Evolutionary conservation across 164 flowering plant genomes (phyloP).

Genomic region (Amborella trichopoda): DNA sequence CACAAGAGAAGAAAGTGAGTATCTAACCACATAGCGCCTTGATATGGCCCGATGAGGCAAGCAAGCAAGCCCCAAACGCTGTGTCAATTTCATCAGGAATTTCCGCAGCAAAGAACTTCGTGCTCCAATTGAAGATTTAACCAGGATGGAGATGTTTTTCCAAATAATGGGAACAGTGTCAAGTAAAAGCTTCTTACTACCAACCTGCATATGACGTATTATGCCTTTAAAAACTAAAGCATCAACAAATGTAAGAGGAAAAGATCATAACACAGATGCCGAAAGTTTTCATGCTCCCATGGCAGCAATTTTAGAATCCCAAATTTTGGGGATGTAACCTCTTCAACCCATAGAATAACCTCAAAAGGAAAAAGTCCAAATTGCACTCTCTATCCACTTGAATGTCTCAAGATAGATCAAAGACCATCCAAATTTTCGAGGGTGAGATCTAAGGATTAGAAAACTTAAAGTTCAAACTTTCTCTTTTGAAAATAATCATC

Average conservation of each 20-base stretch:
- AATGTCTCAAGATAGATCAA: no score
- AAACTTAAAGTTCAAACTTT: no score
- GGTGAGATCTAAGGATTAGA: no score
- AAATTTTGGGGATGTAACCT: no score
- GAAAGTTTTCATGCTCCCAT: no score
- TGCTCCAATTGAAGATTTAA: constrained; percentile 48
- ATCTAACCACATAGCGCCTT: constrained; percentile 85
- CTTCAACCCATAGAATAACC: no score
- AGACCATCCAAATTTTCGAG: no score
- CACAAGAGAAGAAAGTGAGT: constrained; percentile 1
- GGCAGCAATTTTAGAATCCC: no score
- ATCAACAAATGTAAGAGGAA: neutral
- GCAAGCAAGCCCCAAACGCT: constrained; percentile 71
- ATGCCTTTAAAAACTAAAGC: neutral
- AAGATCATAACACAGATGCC: no score
- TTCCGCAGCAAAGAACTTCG: constrained; percentile 89
- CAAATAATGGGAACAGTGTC: constrained; percentile 57
- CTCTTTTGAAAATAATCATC: no score
- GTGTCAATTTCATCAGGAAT: constrained; percentile 68
- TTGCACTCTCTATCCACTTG: no score
- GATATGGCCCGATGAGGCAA: constrained; percentile 64
- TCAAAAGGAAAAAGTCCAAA: no score
- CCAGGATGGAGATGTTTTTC: constrained; percentile 49
- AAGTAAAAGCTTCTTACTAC: constrained; percentile 39
- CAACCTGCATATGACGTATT: constrained; percentile 37